Conservation (phyloP, 495 filamentous ascomycete genomes). For the Copromyces sp. region DNA sequence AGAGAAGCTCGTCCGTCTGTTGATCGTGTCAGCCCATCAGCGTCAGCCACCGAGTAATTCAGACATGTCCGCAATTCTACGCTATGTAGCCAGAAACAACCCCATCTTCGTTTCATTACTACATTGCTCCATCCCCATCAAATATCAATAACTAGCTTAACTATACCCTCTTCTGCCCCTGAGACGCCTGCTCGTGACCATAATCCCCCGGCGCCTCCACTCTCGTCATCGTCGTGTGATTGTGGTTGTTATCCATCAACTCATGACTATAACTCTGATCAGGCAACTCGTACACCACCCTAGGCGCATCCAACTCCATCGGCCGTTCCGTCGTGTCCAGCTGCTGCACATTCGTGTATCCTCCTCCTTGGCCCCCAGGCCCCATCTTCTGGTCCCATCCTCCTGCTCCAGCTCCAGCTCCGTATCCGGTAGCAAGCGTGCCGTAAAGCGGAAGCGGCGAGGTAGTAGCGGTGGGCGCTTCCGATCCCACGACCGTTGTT, state of each 20-base stretch:
- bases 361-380: neutral
- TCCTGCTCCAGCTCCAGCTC: neutral
- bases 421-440: neutral
- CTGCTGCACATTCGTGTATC: constrained; percentile 4
- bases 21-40: neutral
- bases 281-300: constrained; percentile 23
- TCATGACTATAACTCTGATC: constrained; percentile 22
- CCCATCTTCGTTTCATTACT: neutral
- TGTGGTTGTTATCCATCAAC: constrained; percentile 11
- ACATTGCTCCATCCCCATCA: neutral
- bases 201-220: neutral
- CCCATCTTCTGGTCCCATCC: neutral
- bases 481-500: constrained; percentile 4
- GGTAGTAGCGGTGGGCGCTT: constrained; percentile 3
- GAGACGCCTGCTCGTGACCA: neutral
- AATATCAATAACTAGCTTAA: neutral
- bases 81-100: neutral
- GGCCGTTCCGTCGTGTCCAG: constrained; percentile 11
- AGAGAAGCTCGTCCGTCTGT: neutral
- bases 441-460: constrained; percentile 13
- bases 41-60: neutral
- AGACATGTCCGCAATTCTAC: neutral
- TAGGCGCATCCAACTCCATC: constrained; percentile 14
- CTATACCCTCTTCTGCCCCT: neutral
- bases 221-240: neutral